Percentiles rank a stretch among this genome's conserved stretches.
Evolutionary conservation across 2,329 filamentous ascomycete species (phyloP).

Genomic region (Boeremia lycopersici): DNA sequence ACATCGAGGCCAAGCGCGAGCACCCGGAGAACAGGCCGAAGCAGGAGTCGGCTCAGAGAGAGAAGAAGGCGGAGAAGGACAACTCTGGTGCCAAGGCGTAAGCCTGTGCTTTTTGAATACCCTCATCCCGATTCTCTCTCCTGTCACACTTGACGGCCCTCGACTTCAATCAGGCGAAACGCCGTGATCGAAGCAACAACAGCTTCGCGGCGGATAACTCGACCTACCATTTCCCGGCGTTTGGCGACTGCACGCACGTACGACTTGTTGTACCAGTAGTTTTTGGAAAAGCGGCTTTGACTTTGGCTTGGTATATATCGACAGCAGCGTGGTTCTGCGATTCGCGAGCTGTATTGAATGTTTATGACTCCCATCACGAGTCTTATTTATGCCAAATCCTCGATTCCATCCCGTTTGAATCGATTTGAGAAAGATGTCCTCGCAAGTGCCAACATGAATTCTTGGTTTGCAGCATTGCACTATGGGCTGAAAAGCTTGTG

Average conservation of each 20-base stretch:
- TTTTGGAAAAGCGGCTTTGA: conserved; percentile 9
- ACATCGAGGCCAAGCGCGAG: conserved; percentile 20
- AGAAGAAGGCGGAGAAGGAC: conserved; percentile 33
- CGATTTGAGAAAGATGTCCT: too few relatives aligned
- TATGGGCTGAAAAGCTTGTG: background rate
- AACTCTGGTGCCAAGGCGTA: conserved; percentile 17
- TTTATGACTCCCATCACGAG: background rate
- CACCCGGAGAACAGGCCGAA: conserved; percentile 22
- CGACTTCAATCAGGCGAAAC: background rate
- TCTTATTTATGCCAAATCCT: too few relatives aligned
- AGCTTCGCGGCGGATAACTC: background rate
- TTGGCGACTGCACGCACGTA: conserved; percentile 17
- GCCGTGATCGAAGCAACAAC: background rate
- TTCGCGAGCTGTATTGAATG: background rate
- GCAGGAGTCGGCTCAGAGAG: conserved; percentile 23
- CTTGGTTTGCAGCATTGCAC: too few relatives aligned
- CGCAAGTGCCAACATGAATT: too few relatives aligned
- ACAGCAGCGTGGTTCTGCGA: background rate
- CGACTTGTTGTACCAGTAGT: conserved; percentile 26
- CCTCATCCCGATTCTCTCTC: background rate
- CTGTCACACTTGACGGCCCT: background rate
- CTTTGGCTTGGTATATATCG: background rate
- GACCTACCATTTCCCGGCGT: conserved; percentile 25
- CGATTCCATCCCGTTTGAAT: too few relatives aligned
- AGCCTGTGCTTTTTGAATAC: background rate